Base-by-base conservation (phyloP, 768 basidiomycete species). In the Panus rudis region DNA sequence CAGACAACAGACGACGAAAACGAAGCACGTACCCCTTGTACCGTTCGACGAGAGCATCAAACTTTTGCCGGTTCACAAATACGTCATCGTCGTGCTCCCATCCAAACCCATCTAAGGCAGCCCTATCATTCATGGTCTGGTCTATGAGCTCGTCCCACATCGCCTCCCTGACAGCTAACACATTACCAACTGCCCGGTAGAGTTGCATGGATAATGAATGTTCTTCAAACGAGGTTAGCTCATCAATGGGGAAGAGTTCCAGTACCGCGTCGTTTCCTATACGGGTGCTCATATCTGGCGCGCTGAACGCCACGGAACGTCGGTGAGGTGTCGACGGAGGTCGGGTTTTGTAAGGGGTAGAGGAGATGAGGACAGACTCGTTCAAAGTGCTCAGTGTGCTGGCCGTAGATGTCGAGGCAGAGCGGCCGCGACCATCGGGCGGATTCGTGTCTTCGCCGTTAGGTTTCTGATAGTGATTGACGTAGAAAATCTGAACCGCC, bases 111-210 rank as follows among this genome's bases (percentile, higher is more conserved):
- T 14, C 4, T 39, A 58, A 43, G 38, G 19, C 17, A 22, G 43
- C 23, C 34, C 42, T 46, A 14, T 47, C 45, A 26, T 34, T 28
- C 19, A 31, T 42, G n/a, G 57, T 45, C n/a, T 41, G 41, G 17
- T 42, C 53, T 25, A 23, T 13, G 22, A 60, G 52, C 51, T 58
- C 56, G 39, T 60, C 59, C 57, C 56, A 60, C 59, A 60, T 60
- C 35, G 56, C 56, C 50, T 60, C 59, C 53, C 52, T 54, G 23
- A 43, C 37, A 30, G 48, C 52, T 16, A 56, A 32, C 30, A 60
- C 59, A 32, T 47, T 31, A 22, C 43, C 45, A 21, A 55, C 52
- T 28, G 55, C 49, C 22, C 59, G 55, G 45, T 51, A 50, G 26
- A 60, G 53, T 27, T 53, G 52, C 53, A 57, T 54, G 50, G 48